Base-by-base conservation (phyloP, 108 stramenopile genomes). In the Craspedostauros australis region DNA sequence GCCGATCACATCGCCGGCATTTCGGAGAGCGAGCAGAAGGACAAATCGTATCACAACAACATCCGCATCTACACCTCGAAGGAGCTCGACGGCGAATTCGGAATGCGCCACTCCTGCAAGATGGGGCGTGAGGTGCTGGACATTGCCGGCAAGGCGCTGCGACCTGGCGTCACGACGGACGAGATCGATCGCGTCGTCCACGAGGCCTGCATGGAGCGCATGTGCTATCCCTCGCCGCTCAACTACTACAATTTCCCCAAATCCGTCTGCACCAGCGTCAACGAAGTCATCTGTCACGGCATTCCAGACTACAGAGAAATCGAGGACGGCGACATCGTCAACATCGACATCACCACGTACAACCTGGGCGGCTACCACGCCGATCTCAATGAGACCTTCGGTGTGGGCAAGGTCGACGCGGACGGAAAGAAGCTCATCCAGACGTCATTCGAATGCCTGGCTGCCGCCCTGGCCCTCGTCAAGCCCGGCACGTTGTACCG, bases 181-280 rank as follows among this genome's bases (percentile, higher is more conserved):
- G 96, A 98, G 54, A 93, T 99, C 59, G 99, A 99, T 66, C 75
- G 87, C 15, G 78, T 94, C 28, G 82, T 87, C 22, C 95, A 98
- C 59, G 96, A 95, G 61, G 94, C 89, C 7, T 75, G 63, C 28
- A 68, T 99, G 42, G 93, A 91, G 50, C 61, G 94, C 28, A 83
- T 77, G 20, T 94, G 94, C 24, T 99, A 99, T 66, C 99, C 99
- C 5, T 88, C 88, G 20, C 98, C 99, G 1, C 60, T 99, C 43
- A 98, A 97, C 72, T 99, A 99, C 68, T 93, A 94, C 64, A 89
- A 93, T 74, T 79, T 96, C 56, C 98, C 99, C 22, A 98, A 98
- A 73, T 72, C 70, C 23, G 92, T 97, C 3, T 99, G 99, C 62
- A 97, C 96, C 0, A 80, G 76, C 24, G 91, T 99, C 50, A 99